These are phyloP conservation scores for Blastobotrys malaysiensis DNA, from an alignment of 1,139 yeast species.

Conservation along the genomic window DNA sequence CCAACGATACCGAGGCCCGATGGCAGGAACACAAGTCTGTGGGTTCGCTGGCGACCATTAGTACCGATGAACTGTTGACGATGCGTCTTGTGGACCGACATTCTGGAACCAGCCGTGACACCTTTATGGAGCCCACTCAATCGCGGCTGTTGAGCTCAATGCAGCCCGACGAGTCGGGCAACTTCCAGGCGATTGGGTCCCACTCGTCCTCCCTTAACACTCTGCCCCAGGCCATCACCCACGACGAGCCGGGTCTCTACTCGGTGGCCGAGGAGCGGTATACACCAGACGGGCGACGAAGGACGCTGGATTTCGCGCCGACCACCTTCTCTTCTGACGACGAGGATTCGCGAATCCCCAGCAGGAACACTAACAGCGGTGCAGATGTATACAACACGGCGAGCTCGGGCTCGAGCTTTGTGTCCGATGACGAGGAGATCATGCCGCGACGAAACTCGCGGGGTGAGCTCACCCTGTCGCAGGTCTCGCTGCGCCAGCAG, in stretches of 20 bases:
- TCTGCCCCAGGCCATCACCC: neutral
- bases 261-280: neutral
- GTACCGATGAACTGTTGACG: slow-evolving; percentile 77
- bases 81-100: slow-evolving; percentile 55
- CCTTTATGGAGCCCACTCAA: slow-evolving; percentile 27
- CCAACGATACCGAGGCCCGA: slow-evolving; percentile 26
- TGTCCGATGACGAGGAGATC: slow-evolving; percentile 21
- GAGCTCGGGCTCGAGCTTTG: slow-evolving; percentile 11
- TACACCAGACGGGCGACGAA: neutral
- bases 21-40: slow-evolving; percentile 56
- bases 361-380: neutral
- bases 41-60: slow-evolving; percentile 75
- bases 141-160: slow-evolving; percentile 25
- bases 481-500: slow-evolving; percentile 15
- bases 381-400: slow-evolving; percentile 12
- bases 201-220: slow-evolving; percentile 21
- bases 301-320: slow-evolving; percentile 10
- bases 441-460: slow-evolving; percentile 31
- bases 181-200: slow-evolving; percentile 21
- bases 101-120: slow-evolving; percentile 15
- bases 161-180: slow-evolving; percentile 23
- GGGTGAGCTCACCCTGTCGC: slow-evolving; percentile 33
- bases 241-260: neutral
- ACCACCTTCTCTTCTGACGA: slow-evolving; percentile 12
- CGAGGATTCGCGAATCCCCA: slow-evolving; percentile 1